Base-by-base conservation (phyloP, 306 rosid species). In the Castanea mollissima region DNA sequence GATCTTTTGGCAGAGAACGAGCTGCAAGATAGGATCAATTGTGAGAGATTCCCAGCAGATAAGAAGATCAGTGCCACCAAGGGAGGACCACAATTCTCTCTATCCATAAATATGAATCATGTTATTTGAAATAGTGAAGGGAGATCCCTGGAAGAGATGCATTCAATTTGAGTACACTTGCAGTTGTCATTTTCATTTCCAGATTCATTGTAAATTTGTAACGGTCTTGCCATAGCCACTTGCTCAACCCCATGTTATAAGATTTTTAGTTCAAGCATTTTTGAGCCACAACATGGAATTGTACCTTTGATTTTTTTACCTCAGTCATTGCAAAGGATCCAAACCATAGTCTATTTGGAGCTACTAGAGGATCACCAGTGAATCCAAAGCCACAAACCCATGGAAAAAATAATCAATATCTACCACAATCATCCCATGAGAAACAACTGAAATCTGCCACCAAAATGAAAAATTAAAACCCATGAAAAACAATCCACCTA, bases 281-380 rank as follows among this genome's bases (percentile, higher is more conserved):
- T 31, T 83, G 97, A 63, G 91, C 98, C 74, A 94, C 85, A 35
- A 87, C 65, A 86, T 92, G 98, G 81, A 78, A 94, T 69, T 74
- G 86, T 29, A 88, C 97, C 4, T 86, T 72, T 12, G 92, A 88
- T 54, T 83, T 92, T 80, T 86, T 85, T 25, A 4, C 92, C 87
- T 2, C 97, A 94, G 72, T 94, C 98, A 55, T 94, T 94, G 87
- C 97, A 94, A 62, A 94, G 96, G 55, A 92, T 92, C 93, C 92
- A 87, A 74, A 92, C 89, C 98, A 25, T 25, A 25, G 27, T 25
- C 27, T 25, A 25, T 25, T 25, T 25, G 27, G 27, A 25, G 27
- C 27, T 25, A 25, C 27, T 25, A 25, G 1, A 25, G 27, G 27
- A 25, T 25, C 27, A 25, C 27, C 1, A 25, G 27, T 1, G 1